These are phyloP conservation scores for Colletotrichum euphorbiae DNA, from an alignment of 2,329 filamentous ascomycete genomes.

Conservation along the genomic window DNA sequence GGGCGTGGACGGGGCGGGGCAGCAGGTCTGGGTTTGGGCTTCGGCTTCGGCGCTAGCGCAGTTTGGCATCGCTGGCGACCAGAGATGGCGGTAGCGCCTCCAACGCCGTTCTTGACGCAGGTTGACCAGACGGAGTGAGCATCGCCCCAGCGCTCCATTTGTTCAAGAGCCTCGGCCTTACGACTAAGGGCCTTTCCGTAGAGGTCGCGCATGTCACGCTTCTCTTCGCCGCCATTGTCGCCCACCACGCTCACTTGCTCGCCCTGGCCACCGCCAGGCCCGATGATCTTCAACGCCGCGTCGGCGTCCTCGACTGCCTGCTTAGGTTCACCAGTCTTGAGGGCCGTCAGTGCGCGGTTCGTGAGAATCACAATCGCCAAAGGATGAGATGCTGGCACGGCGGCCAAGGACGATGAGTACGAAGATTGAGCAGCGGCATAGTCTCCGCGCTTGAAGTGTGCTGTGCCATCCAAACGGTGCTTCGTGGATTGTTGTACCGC, in stretches of 20 bases:
- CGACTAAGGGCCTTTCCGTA: slow-evolving; percentile 94
- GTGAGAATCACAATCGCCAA: slow-evolving; percentile 89
- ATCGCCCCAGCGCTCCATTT: slow-evolving; percentile 93
- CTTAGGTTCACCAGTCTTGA: slow-evolving; percentile 94
- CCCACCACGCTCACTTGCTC: slow-evolving; percentile 80
- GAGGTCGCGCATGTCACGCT: slow-evolving; percentile 90
- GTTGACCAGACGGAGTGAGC: slow-evolving; percentile 83
- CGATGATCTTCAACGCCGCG: slow-evolving; percentile 82
- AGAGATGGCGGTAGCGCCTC: slow-evolving; percentile 85
- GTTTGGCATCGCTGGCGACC: slow-evolving; percentile 92
- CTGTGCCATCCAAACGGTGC: slow-evolving; percentile 82
- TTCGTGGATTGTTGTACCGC: slow-evolving; percentile 81
- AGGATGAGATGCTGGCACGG: slow-evolving; percentile 82
- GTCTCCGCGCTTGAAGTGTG: slow-evolving; percentile 94
- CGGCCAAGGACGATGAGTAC: slow-evolving; percentile 81
- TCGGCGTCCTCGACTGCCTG: slow-evolving; percentile 88
- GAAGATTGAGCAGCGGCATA: slow-evolving; percentile 86
- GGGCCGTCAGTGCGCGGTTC: slow-evolving; percentile 88
- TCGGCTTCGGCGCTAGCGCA: slow-evolving; percentile 79
- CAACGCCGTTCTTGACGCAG: slow-evolving; percentile 86
- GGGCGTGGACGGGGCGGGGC: slow-evolving; percentile 47
- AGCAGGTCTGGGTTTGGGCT: slow-evolving; percentile 57
- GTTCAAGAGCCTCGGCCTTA: slow-evolving; percentile 94
- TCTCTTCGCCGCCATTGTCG: slow-evolving; percentile 66
- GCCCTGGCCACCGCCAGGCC: slow-evolving; percentile 79